Base-by-base conservation (phyloP, 495 filamentous ascomycete genomes). In the Aspergillus funiculosus region DNA sequence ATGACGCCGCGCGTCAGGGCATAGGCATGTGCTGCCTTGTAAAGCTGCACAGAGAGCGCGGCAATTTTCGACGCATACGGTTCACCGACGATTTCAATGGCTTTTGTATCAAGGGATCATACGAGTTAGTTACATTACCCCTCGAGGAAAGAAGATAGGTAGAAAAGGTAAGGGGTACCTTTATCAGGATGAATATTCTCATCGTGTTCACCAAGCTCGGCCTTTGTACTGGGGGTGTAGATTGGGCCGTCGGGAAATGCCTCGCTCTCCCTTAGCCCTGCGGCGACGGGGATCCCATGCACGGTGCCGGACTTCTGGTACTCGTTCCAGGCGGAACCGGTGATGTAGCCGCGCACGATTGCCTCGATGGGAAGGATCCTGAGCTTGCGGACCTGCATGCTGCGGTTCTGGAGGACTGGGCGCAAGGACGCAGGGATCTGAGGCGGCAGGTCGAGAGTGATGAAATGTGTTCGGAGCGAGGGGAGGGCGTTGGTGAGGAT, bases 201-300 rank as follows among this genome's bases (percentile, higher is more conserved):
- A 68, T 98, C 92, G 50, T 94, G 79, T 43, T 79, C 69, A 1
- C 91, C 91, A 43, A 73, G 69, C 57, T 87, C 84, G 0, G 92
- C 92, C 72, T 98, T 97, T 2, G 90, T 96, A 54, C 77, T 84
- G 6, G 89, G 89, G 6, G 92, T 97, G 61, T 89, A 96, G 45
- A 95, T 76, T 15, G 90, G 80, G 14, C 75, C 74, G 26, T 68
- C 66, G 18, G 80, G 81, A 54, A 98, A 80, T 11, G 73, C 72
- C 58, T 86, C 69, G 54, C 85, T 87, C 64, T 89, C 85, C 53
- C 73, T 58, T 46, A 95, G 63, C 0, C 86, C 87, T 7, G 72
- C 67, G 4, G 80, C 70, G 31, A 92, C 68, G 15, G 72, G 64
- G 32, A 89, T 82, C 4, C 86, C 86, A 60, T 95, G 85, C 17